These are phyloP conservation scores for Aspergillus eucalypticola DNA, from an alignment of 2,329 filamentous ascomycete genomes.

Conservation along the genomic window DNA sequence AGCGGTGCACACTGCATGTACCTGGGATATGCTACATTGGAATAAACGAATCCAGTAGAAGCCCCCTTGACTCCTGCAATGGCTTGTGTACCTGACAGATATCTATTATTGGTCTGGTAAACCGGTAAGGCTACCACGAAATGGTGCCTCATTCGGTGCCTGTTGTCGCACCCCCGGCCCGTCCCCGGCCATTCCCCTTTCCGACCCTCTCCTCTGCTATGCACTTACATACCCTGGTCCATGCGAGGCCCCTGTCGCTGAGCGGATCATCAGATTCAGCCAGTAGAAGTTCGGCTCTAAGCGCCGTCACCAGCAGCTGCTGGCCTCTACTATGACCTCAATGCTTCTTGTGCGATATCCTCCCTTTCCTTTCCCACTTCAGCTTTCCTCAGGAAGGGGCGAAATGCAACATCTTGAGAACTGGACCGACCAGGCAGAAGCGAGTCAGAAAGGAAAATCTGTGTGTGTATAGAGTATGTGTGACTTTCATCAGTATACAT, in stretches of 20 bases:
- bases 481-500: neutral
- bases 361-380: neutral
- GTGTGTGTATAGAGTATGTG: neutral
- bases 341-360: neutral
- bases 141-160: constrained; percentile 6
- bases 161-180: constrained; percentile 2
- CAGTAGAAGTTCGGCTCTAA: neutral
- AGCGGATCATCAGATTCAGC: neutral
- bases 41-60: constrained; percentile 11
- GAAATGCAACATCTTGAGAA: neutral
- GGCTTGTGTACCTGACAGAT: constrained; percentile 23
- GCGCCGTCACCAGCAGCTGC: neutral
- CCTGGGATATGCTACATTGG: constrained; percentile 4
- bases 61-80: constrained; percentile 15
- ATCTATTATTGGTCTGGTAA: constrained; percentile 17
- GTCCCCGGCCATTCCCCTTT: constrained; percentile 1
- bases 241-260: constrained; percentile 5
- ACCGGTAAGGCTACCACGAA: constrained; percentile 19
- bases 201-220: neutral
- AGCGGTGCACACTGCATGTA: neutral
- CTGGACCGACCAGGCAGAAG: neutral
- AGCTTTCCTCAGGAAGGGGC: neutral
- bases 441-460: neutral
- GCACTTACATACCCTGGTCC: constrained; percentile 3
- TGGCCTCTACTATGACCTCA: neutral